Evolutionary conservation across 2,329 filamentous ascomycete genomes (phyloP).

Genomic region (Acrocalymma vagum): DNA sequence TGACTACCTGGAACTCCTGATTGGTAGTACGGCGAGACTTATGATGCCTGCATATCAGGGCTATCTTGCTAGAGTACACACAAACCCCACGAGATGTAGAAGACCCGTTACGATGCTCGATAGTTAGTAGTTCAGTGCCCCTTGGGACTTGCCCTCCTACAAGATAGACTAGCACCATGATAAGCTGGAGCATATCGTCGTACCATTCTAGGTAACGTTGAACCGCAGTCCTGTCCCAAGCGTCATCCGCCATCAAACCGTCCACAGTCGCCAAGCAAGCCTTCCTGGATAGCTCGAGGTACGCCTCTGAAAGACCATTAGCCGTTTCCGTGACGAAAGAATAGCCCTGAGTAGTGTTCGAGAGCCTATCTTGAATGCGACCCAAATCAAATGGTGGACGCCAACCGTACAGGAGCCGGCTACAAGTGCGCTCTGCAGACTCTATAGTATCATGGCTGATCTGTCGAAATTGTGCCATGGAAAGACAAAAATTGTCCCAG

Average conservation of each 20-base stretch:
- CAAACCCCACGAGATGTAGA: constrained; percentile 2
- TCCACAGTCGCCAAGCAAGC: constrained; percentile 3
- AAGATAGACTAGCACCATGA: constrained; percentile 2
- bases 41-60: constrained; percentile 1
- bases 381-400: not conserved
- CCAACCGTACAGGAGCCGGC: constrained; percentile 2
- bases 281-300: constrained; percentile 1
- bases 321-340: not conserved
- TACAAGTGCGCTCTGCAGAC: constrained; percentile 1
- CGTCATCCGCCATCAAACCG: constrained; percentile 1
- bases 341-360: constrained; percentile 3
- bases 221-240: not conserved
- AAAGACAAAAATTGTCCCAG: constrained; percentile 1
- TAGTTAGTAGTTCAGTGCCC: constrained; percentile 3
- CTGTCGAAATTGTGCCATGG: too few species aligned
- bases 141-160: constrained; percentile 5
- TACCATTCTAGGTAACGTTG: constrained; percentile 1
- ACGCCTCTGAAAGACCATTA: constrained; percentile 1
- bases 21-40: constrained; percentile 2
- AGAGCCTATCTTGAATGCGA: constrained; percentile 1
- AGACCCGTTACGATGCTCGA: constrained; percentile 3
- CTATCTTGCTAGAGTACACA: constrained; percentile 4
- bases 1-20: constrained; percentile 2
- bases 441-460: constrained; percentile 3
- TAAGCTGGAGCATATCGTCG: not conserved